A percentile compares a stretch with the other conserved stretches of the same genome.
phyloP scores from a whole-genome alignment of 23 red algal species.

The Gracilaria gracilis region DNA sequence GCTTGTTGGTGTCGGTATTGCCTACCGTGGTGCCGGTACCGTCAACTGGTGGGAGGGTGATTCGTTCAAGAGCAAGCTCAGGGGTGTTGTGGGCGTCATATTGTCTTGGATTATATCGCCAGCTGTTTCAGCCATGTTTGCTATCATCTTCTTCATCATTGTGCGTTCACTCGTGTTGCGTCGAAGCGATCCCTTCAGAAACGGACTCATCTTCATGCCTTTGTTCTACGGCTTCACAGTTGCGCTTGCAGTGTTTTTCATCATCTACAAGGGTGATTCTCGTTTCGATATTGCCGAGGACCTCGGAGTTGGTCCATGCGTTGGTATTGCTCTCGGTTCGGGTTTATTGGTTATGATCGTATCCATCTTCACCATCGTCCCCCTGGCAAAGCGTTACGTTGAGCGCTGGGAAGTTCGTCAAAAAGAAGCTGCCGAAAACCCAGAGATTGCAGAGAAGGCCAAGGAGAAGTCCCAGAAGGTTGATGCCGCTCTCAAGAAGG shows the following conservation, averaged over 20 bases:
- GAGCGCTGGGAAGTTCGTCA: slow-evolving; percentile 69
- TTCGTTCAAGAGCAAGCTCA: slow-evolving; percentile 51
- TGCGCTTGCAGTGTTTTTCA: slow-evolving; percentile 79
- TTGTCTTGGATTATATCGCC: slow-evolving; percentile 85
- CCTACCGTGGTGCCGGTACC: slow-evolving; percentile 59
- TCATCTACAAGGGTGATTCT: slow-evolving; percentile 74
- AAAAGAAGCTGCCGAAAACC: slow-evolving; percentile 57
- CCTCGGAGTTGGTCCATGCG: slow-evolving; percentile 21
- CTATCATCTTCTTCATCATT: slow-evolving; percentile 76
- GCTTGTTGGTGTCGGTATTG: slow-evolving; percentile 80
- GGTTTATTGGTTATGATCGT: slow-evolving; percentile 46
- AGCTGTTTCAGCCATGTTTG: slow-evolving; percentile 70
- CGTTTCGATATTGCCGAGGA: slow-evolving; percentile 48
- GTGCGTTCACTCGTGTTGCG: slow-evolving; percentile 72
- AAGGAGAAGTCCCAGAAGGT: slow-evolving; percentile 36
- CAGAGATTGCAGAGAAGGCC: slow-evolving; percentile 29
- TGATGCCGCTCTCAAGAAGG: slow-evolving; percentile 49
- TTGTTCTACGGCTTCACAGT: slow-evolving; percentile 80
- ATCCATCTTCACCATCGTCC: slow-evolving; percentile 61
- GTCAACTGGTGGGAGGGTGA: slow-evolving; percentile 74
- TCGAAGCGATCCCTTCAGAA: slow-evolving; percentile 36
- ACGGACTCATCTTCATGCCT: slow-evolving; percentile 78
- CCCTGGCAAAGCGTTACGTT: slow-evolving; percentile 43
- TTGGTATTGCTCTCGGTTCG: slow-evolving; percentile 65
- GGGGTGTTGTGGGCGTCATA: slow-evolving; percentile 81